Evolutionary conservation across 495 filamentous ascomycete species (phyloP), one percentile per base, ranked within the genome.

Genomic region (Xylaria cubensis): DNA sequence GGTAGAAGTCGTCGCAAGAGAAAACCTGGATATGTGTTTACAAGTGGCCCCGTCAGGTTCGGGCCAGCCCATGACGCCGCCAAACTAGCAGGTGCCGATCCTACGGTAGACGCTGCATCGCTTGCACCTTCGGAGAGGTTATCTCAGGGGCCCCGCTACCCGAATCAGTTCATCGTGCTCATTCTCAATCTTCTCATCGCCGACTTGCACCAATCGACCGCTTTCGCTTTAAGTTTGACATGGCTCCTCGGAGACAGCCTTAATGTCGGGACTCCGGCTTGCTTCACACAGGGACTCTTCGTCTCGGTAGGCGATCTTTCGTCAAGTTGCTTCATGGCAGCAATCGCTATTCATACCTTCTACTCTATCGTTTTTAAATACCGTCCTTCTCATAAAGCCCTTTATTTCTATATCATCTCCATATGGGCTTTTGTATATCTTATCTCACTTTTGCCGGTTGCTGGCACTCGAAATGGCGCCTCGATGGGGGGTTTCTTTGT

Each of bases 181-280:
- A 90, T 94, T 55, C 90, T 90, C 77, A 93, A 93, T 77, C 86
- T 94, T 21, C 81, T 94, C 4, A 76, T 94, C 59, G 92, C 92
- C 67, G 92, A 94, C 78, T 83, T 94, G 59, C 90, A 92, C 74
- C 92, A 93, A 78, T 83, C 90, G 0, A 80, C 88, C 6, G 89
- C 90, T 15, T 94, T 93, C 76, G 70, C 92, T 48, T 83, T 94
- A 48, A 92, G 89, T 74, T 80, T 88, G 55, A 84, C 87, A 68
- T 92, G 91, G 88, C 78, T 91, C 17, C 68, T 74, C 8, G 77
- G 81, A 1, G 81, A 91, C 73, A 82, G 82, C 51, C 90, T 95
- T 65, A 36, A 78, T 4, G 85, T 91, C 7, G 86, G 84, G 6
- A 86, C 85, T 0, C 78, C 85, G 3, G 84, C 87, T 2, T 95